A percentile compares a stretch with the other conserved stretches of the same genome.
Conservation (phyloP, 495 filamentous ascomycete genomes). For the Neurospora sp. region DNA sequence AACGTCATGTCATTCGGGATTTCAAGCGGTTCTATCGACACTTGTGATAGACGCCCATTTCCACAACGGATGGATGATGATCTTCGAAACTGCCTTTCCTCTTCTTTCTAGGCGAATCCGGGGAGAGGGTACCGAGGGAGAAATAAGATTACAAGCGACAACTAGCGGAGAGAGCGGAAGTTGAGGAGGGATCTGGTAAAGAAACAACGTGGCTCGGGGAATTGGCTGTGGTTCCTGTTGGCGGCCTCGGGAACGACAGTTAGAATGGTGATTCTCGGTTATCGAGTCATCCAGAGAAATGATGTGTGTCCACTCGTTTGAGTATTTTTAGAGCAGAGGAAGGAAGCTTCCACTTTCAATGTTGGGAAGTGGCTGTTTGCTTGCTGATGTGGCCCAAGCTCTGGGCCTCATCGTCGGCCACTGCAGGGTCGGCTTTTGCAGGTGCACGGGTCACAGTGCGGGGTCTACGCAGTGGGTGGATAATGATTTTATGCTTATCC, state of each 20-base stretch:
- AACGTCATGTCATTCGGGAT: neutral
- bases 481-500: neutral
- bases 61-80: neutral
- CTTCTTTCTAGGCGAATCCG: neutral
- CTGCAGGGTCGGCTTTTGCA: neutral
- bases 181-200: neutral
- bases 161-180: neutral
- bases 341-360: neutral
- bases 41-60: neutral
- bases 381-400: neutral
- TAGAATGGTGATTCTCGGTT: neutral
- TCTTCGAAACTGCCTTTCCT: neutral
- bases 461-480: neutral
- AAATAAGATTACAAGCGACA: neutral
- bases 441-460: neutral
- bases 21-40: neutral
- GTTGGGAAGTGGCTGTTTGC: neutral
- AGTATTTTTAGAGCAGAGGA: neutral
- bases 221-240: neutral
- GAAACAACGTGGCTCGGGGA: neutral
- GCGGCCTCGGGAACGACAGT: too few species aligned
- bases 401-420: neutral
- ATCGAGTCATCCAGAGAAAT: neutral
- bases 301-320: neutral
- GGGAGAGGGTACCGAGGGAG: neutral